Base-by-base conservation (phyloP, 2,329 filamentous ascomycete species). In the Aotearoamyces nothofagi region DNA sequence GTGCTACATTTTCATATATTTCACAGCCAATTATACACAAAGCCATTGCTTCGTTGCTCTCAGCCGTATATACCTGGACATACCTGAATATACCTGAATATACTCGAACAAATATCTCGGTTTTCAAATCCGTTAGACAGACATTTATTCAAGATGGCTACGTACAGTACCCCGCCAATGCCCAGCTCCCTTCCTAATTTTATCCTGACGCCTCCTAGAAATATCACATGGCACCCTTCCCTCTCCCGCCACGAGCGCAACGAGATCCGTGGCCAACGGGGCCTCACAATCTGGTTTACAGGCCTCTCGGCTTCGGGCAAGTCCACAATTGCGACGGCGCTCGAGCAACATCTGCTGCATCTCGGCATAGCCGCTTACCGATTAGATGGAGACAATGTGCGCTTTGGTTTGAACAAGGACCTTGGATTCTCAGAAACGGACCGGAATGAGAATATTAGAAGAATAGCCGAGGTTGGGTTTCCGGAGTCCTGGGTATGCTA, bases 331-430 rank as follows among this genome's bases (percentile, higher is more conserved):
- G 90, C 90, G 31, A 92, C 83, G 3, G 90, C 90, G 10, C 79
- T 98, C 22, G 90, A 98, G 65, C 87, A 94, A 62, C 84, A 94
- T 56, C 76, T 98, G 17, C 72, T 98, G 32, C 84, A 92, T 54
- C 67, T 82, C 8, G 78, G 77, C 24, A 62, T 90, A 29, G 63
- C 77, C 32, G 80, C 86, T 35, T 98, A 98, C 69, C 76, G 90
- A 30, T 76, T 98, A 16, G 90, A 98, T 57, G 90, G 87, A 48
- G 90, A 98, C 69, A 98, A 98, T 58, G 78, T 98, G 41, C 87
- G 90, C 36, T 94, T 96, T 61, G 90, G 90, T 10, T 68, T 98
- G 42, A 98, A 96, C 72, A 92, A 92, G 59, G 87, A 96, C 61
- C 69, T 98, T 8, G 87, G 87, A 10, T 98, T 96, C 64, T 79